Percentiles rank a stretch among this genome's conserved stretches.
Evolutionary conservation across 306 rosid species (phyloP).

Genomic region (Hippophae rhamnoides): DNA sequence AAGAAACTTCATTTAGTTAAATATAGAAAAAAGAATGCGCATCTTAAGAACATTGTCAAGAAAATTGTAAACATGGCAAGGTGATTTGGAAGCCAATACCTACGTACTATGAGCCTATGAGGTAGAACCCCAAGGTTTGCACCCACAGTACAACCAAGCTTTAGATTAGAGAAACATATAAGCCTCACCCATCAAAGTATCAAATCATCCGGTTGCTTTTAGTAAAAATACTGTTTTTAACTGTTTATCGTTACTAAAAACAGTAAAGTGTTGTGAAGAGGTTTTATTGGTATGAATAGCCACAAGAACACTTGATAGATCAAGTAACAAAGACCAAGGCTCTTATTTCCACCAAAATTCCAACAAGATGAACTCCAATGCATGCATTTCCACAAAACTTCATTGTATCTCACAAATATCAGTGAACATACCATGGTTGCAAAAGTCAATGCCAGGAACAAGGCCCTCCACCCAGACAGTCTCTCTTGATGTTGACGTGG

Average conservation of each 20-base stretch:
- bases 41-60: too few relatives aligned
- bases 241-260: too few relatives aligned
- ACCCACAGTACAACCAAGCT: too few relatives aligned
- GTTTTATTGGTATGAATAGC: background rate
- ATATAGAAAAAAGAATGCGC: background rate
- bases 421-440: constrained; percentile 73
- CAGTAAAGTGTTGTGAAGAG: background rate
- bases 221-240: too few relatives aligned
- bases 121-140: too few relatives aligned
- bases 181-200: too few relatives aligned
- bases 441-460: constrained; percentile 93
- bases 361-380: background rate
- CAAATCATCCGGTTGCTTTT: too few relatives aligned
- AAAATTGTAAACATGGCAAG: too few relatives aligned
- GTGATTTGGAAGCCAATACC: too few relatives aligned
- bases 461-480: constrained; percentile 95
- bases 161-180: too few relatives aligned
- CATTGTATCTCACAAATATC: background rate
- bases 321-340: background rate
- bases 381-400: background rate
- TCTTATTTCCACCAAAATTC: background rate
- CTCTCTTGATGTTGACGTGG: constrained; percentile 31
- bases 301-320: background rate
- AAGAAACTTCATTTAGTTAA: background rate
- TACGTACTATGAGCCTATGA: too few relatives aligned